These are phyloP conservation scores for Penicillium sp. DNA, from an alignment of 2,329 filamentous ascomycete genomes.

Conservation along the genomic window DNA sequence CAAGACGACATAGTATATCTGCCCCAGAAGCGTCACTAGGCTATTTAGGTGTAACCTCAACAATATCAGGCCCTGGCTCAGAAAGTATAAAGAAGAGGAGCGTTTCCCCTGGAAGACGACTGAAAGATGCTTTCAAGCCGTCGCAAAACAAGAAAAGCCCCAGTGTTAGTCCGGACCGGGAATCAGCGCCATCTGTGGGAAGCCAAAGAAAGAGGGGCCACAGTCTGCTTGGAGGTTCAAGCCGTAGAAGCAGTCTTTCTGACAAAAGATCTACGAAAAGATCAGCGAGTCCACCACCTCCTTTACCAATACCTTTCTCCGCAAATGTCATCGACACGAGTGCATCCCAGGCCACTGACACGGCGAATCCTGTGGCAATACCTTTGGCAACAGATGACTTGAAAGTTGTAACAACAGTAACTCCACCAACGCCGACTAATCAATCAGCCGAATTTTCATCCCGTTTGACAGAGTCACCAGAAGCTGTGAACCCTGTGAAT, in stretches of 20 bases:
- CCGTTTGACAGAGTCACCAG: conserved; percentile 34
- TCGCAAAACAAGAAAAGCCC: conserved; percentile 49
- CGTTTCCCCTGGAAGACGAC: conserved; percentile 65
- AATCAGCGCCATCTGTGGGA: conserved; percentile 38
- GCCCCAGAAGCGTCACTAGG: conserved; percentile 41
- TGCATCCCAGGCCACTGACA: background rate
- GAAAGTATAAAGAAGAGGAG: conserved; percentile 52
- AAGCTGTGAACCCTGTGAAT: conserved; percentile 26
- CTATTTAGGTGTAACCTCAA: conserved; percentile 22
- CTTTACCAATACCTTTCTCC: conserved; percentile 29
- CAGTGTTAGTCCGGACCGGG: conserved; percentile 46
- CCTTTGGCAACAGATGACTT: conserved; percentile 29
- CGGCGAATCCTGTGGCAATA: conserved; percentile 23
- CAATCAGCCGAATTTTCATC: conserved; percentile 28
- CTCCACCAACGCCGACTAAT: conserved; percentile 61
- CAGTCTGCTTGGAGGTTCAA: conserved; percentile 36
- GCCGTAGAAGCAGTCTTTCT: conserved; percentile 33
- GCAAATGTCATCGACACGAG: conserved; percentile 25
- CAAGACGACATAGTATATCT: conserved; percentile 28
- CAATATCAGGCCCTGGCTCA: conserved; percentile 30
- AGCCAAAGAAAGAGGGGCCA: conserved; percentile 31
- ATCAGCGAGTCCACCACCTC: conserved; percentile 27
- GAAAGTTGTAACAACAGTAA: conserved; percentile 56
- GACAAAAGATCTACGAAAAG: conserved; percentile 27
- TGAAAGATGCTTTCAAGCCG: conserved; percentile 65